These are phyloP conservation scores for Flaveria sonorensis DNA, from an alignment of 129 eudicot genomes.

Conservation along the genomic window DNA sequence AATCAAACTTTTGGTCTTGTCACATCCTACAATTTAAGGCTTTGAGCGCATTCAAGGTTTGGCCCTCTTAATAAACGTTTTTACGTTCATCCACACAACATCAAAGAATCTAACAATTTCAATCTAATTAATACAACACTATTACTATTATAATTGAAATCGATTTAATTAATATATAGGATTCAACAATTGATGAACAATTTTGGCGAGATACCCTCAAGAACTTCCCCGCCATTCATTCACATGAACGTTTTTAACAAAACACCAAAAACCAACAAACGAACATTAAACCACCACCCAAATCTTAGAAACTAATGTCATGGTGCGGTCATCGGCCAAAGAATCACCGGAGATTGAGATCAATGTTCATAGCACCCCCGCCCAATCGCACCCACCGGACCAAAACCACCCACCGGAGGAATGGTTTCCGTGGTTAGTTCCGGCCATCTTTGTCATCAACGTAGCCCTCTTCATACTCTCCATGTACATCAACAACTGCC, in stretches of 20 bases:
- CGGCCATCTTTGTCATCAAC: slow-evolving; percentile 45
- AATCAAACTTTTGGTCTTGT: too few species aligned
- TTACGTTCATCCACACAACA: background rate
- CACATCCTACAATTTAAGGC: too few species aligned
- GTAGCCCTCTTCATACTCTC: slow-evolving; percentile 42
- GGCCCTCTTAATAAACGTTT: too few species aligned
- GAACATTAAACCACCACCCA: slow-evolving; percentile 19
- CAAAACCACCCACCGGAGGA: slow-evolving; percentile 13
- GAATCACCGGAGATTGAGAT: slow-evolving; percentile 38
- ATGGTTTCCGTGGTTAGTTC: slow-evolving; percentile 70
- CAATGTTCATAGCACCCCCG: slow-evolving; percentile 34
- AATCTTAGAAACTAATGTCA: slow-evolving; percentile 20
- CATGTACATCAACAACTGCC: slow-evolving; percentile 71
- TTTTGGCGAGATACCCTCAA: background rate
- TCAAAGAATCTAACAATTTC: background rate
- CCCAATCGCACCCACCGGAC: slow-evolving; percentile 11
- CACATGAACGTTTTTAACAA: slow-evolving; percentile 12
- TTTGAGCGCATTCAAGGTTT: too few species aligned
- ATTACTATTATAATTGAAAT: too few species aligned
- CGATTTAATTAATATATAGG: background rate
- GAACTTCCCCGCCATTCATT: background rate
- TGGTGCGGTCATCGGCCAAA: slow-evolving; percentile 31
- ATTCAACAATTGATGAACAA: background rate
- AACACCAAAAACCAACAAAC: slow-evolving; percentile 14
- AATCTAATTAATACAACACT: too few species aligned